Conservation (phyloP, 306 rosid species). For the Geum urbanum region DNA sequence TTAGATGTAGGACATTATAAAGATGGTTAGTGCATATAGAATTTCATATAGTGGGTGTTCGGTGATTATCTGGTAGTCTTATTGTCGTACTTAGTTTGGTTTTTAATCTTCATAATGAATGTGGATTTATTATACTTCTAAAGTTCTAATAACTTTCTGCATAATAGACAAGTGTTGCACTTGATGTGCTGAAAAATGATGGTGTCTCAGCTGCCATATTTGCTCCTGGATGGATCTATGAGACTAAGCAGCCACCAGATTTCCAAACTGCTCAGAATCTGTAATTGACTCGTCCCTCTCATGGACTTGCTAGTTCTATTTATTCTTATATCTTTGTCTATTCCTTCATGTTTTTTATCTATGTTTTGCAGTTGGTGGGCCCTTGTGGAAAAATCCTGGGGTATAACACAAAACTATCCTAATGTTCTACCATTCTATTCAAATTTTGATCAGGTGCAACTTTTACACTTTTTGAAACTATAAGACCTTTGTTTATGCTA, state of each 20-base stretch:
- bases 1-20: not conserved
- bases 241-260: constrained; percentile 70
- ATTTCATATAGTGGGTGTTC: not conserved
- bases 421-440: constrained; percentile 64
- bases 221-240: constrained; percentile 95
- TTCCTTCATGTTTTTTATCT: constrained; percentile 24
- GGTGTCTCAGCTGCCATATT: too few relatives aligned
- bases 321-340: too few relatives aligned
- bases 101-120: not conserved
- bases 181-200: too few relatives aligned
- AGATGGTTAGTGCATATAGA: not conserved
- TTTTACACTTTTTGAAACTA: not conserved
- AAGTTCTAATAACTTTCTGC: too few relatives aligned
- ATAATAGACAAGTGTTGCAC: too few relatives aligned
- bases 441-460: constrained; percentile 83
- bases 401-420: constrained; percentile 41
- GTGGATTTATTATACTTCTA: too few relatives aligned
- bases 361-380: constrained; percentile 80
- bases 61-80: not conserved
- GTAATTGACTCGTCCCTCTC: constrained; percentile 29
- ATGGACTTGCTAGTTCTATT: too few relatives aligned
- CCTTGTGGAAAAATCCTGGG: constrained; percentile 91
- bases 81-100: not conserved
- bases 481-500: not conserved
- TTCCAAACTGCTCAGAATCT: constrained; percentile 76